Base-by-base conservation (phyloP, 2,329 filamentous ascomycete genomes). In the Ophiostoma perfectum region DNA sequence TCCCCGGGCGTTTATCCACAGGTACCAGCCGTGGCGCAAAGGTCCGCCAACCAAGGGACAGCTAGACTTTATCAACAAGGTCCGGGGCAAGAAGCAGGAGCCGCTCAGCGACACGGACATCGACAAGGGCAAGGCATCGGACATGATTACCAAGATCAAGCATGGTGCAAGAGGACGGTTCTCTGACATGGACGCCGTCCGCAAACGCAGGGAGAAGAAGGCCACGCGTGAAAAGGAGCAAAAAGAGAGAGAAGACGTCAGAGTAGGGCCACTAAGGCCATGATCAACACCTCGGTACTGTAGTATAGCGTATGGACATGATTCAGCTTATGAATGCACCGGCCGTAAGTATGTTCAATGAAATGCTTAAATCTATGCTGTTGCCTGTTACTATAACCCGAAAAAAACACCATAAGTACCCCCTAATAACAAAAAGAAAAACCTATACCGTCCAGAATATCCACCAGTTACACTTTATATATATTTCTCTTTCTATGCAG, bases 141-240 rank as follows among this genome's bases (percentile, higher is more conserved):
- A 97, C 76, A 93, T 96, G 90, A 96, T 98, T 72, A 96, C 92
- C 7, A 96, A 96, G 78, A 76, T 97, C 70, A 94, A 90, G 77
- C 90, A 95, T 75, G 94, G 94, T 0, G 92, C 91, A 0, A 86
- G 81, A 77, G 90, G 78, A 71, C 86, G 79, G 79, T 92, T 84
- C 75, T 80, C 81, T 39, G 81, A 74, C 45, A 78, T 85, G 69
- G 81, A 84, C 74, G 80, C 79, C 75, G 84, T 81, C 60, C 83
- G 82, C 66, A 78, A 76, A 47, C 77, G 80, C 65, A 77, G 38
- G 69, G 75, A 11, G 79, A 83, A 68, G 65, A 42, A 66, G 47
- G 27, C 12, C 5, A 45, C 18, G 41, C 78, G 80, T 5, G 78
- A 80, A 70, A 78, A 74, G 70, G 74, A 77, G 7, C 78, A 80